These are phyloP conservation scores for Beauveria sp. DNA, from an alignment of 2,329 filamentous ascomycete species.

Conservation along the genomic window DNA sequence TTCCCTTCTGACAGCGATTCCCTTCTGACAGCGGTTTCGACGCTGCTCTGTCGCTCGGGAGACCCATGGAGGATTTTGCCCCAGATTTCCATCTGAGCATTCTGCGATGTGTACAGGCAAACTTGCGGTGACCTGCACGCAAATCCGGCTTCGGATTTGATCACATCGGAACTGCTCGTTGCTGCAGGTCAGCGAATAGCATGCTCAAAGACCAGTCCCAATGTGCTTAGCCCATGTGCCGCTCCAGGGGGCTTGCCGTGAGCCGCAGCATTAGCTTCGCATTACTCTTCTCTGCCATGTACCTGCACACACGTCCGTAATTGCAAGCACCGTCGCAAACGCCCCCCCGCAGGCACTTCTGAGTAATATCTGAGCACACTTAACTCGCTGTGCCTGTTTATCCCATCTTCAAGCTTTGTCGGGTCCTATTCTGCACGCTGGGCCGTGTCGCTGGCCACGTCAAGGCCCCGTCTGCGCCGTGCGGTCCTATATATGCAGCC, in stretches of 20 bases:
- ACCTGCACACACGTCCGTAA: not conserved
- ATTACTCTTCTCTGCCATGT: not conserved
- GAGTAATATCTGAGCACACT: slow-evolving; percentile 2
- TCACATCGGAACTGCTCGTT: slow-evolving; percentile 1
- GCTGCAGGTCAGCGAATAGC: not conserved
- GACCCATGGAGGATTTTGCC: not conserved
- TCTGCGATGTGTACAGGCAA: not conserved
- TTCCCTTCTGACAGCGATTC: not conserved
- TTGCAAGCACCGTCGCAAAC: slow-evolving; percentile 7
- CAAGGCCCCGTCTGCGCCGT: not conserved
- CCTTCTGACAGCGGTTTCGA: not conserved
- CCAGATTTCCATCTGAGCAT: not conserved
- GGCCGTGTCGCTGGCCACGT: slow-evolving; percentile 1
- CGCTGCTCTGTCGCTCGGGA: not conserved
- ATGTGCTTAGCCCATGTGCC: not conserved
- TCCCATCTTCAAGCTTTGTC: not conserved
- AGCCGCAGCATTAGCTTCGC: slow-evolving; percentile 5
- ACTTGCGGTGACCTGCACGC: slow-evolving; percentile 6
- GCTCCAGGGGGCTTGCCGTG: slow-evolving; percentile 6
- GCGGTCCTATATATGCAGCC: not conserved
- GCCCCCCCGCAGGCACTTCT: not conserved
- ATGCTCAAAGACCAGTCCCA: not conserved
- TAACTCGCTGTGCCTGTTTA: not conserved
- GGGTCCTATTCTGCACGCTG: not conserved
- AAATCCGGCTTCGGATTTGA: slow-evolving; percentile 5